A percentile compares a stretch with the other conserved stretches of the same genome.
These are phyloP conservation scores for Aspergillus indologenus DNA, from an alignment of 495 filamentous ascomycete genomes.

Conservation along the genomic window DNA sequence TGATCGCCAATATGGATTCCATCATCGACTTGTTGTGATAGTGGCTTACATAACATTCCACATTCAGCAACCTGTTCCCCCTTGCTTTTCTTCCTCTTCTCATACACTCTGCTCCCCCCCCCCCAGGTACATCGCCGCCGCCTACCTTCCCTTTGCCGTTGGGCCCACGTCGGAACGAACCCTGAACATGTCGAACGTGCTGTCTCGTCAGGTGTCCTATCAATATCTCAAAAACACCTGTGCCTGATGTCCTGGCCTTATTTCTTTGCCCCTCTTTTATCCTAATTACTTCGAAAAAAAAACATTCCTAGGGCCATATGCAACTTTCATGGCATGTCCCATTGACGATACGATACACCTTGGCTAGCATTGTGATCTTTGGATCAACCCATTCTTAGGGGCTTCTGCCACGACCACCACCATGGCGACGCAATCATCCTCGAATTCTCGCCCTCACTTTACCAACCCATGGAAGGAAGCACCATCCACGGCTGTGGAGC, in stretches of 20 bases:
- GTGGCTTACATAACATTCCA: conserved; percentile 3
- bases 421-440: conserved; percentile 24
- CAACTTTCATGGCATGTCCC: conserved; percentile 13
- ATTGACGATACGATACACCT: not conserved
- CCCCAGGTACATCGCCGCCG: conserved; percentile 2
- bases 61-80: not conserved
- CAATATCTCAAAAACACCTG: conserved; percentile 11
- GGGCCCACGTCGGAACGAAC: conserved; percentile 9
- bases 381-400: conserved; percentile 6
- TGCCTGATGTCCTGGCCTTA: conserved; percentile 10
- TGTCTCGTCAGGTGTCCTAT: conserved; percentile 9
- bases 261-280: not conserved
- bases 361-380: not conserved
- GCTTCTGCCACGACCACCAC: conserved; percentile 7
- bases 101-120: conserved; percentile 5
- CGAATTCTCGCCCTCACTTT: conserved; percentile 19
- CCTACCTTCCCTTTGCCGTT: conserved; percentile 8
- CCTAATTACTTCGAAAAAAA: not conserved
- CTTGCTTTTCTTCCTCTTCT: conserved; percentile 7
- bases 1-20: not conserved
- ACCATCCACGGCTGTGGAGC: conserved; percentile 19
- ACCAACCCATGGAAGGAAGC: conserved; percentile 26
- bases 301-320: not conserved
- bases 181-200: conserved; percentile 26
- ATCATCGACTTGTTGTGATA: not conserved